These are phyloP conservation scores for Cutaneotrichosporon arboriforme DNA, from an alignment of 1,284 basidiomycete genomes.

Conservation along the genomic window DNA sequence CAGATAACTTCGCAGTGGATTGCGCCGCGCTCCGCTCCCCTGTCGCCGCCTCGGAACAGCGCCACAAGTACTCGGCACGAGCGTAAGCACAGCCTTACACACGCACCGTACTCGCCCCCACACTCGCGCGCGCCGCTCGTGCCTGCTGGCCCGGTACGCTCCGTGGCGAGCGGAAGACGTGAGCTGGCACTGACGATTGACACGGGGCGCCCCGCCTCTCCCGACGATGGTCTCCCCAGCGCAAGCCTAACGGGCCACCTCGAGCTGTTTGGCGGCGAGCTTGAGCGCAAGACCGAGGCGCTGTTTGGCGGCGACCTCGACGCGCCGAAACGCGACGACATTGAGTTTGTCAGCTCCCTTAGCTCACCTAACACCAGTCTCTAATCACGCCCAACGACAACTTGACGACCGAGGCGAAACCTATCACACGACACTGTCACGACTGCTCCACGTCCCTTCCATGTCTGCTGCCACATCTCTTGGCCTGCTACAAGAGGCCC, in stretches of 20 bases:
- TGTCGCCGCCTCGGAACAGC: not conserved
- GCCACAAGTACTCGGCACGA: no score
- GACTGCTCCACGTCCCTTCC: no score
- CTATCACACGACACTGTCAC: no score
- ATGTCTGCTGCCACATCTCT: no score
- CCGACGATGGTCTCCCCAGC: conserved; percentile 9
- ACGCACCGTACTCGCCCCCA: conserved; percentile 2
- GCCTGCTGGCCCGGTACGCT: no score
- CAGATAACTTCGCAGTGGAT: not conserved
- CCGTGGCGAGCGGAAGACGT: no score
- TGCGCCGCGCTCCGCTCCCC: not conserved
- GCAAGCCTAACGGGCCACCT: conserved; percentile 11
- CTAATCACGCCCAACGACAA: no score
- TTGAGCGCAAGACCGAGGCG: not conserved
- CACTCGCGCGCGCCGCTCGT: not conserved
- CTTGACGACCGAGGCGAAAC: no score
- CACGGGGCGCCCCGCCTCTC: not conserved
- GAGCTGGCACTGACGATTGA: not conserved
- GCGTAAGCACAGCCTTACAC: not conserved
- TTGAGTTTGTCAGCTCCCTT: not conserved
- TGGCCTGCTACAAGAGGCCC: no score
- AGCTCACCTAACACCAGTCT: not conserved
- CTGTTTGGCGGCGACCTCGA: not conserved
- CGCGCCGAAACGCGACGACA: not conserved
- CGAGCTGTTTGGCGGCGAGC: conserved; percentile 11